Conservation (phyloP, 2,329 filamentous ascomycete genomes). For the Penicillium polonicum region DNA sequence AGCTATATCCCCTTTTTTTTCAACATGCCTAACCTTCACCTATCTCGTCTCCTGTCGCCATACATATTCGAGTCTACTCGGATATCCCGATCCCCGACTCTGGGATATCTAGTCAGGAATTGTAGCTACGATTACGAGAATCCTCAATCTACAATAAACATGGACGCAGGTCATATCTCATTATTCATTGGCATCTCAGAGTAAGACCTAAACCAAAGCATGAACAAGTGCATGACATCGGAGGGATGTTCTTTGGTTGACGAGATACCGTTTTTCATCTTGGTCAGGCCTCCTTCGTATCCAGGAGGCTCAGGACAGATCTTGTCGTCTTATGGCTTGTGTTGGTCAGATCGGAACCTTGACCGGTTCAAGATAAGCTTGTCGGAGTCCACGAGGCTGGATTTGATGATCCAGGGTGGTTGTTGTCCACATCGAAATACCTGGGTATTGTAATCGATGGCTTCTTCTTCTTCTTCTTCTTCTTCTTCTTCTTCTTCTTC, state of each 20-base stretch:
- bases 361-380: slow-evolving; percentile 22
- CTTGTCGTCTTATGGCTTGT: slow-evolving; percentile 18
- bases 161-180: slow-evolving; percentile 21
- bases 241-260: slow-evolving; percentile 13
- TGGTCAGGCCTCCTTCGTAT: neutral
- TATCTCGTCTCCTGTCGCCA: neutral
- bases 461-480: slow-evolving; percentile 10
- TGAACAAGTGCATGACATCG: slow-evolving; percentile 9
- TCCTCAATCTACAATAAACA: neutral
- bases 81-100: too few species aligned
- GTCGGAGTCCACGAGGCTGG: slow-evolving; percentile 13
- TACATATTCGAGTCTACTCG: too few species aligned
- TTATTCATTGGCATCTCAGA: slow-evolving; percentile 24
- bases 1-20: too few species aligned
- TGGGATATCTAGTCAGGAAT: too few species aligned
- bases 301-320: slow-evolving; percentile 10
- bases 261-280: slow-evolving; percentile 10
- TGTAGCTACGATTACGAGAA: neutral
- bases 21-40: neutral
- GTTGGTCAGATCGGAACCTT: neutral
- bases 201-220: slow-evolving; percentile 17
- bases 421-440: slow-evolving; percentile 17
- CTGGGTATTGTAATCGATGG: slow-evolving; percentile 12
- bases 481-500: neutral
- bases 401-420: slow-evolving; percentile 11